Evolutionary conservation across 495 filamentous ascomycete genomes (phyloP).

Genomic region (Melanomma pulvis-pyrius): DNA sequence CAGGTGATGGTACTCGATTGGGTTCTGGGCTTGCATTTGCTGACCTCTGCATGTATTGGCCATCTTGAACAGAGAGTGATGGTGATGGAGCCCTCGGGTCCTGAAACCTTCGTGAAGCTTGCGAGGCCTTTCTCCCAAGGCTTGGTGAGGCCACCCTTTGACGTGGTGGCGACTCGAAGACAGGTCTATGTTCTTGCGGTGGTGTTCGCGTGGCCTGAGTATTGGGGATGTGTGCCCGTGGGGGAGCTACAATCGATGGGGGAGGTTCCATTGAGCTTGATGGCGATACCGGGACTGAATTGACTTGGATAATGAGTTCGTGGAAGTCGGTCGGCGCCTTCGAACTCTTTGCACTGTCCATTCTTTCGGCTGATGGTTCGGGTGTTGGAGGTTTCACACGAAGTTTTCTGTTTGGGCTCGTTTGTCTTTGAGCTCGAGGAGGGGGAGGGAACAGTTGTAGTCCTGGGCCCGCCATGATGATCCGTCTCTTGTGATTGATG

Average conservation of each 20-base stretch:
- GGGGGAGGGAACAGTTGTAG: constrained; percentile 61
- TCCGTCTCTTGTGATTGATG: constrained; percentile 14
- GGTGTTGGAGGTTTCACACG: constrained; percentile 43
- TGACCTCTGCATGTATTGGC: background rate
- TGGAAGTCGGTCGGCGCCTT: constrained; percentile 40
- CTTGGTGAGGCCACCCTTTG: constrained; percentile 17
- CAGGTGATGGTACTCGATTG: constrained; percentile 32
- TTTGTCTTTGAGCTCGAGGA: constrained; percentile 38
- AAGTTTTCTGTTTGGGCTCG: constrained; percentile 31
- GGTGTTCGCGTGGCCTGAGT: constrained; percentile 21
- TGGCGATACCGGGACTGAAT: constrained; percentile 38
- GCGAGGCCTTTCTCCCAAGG: constrained; percentile 3
- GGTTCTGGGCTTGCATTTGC: constrained; percentile 24
- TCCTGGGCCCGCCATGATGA: constrained; percentile 44
- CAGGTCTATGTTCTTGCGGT: constrained; percentile 23
- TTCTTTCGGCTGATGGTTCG: constrained; percentile 46
- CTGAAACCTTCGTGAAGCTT: constrained; percentile 1
- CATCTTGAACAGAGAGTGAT: constrained; percentile 14
- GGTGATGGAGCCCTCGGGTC: constrained; percentile 25
- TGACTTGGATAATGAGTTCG: constrained; percentile 42
- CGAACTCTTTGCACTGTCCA: constrained; percentile 36
- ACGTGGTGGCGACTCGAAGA: constrained; percentile 29
- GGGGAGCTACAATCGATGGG: background rate
- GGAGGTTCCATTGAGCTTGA: constrained; percentile 21
- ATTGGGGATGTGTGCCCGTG: constrained; percentile 20